phyloP scores from a whole-genome alignment of 2,329 filamentous ascomycete species.

The Cordyceps farinosa region DNA sequence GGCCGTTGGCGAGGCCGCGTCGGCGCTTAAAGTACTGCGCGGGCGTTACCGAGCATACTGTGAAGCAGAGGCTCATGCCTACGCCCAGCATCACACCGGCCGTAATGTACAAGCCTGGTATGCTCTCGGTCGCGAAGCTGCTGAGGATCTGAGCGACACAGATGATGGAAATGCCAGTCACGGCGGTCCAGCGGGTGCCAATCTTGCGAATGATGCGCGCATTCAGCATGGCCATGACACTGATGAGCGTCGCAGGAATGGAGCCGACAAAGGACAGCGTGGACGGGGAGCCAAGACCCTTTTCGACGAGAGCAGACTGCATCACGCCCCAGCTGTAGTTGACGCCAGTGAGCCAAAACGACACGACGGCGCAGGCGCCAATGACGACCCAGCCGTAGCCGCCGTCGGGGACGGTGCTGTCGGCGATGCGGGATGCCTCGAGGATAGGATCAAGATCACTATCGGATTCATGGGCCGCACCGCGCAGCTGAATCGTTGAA shows the following conservation, averaged over 20 bases:
- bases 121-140: slow-evolving; percentile 13
- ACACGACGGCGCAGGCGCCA: slow-evolving; percentile 14
- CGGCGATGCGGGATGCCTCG: slow-evolving; percentile 12
- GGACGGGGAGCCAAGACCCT: slow-evolving; percentile 5
- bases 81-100: slow-evolving; percentile 18
- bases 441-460: slow-evolving; percentile 8
- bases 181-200: slow-evolving; percentile 10
- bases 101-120: slow-evolving; percentile 16
- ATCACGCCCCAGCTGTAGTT: slow-evolving; percentile 19
- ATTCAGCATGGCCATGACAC: slow-evolving; percentile 14
- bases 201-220: slow-evolving; percentile 5
- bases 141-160: slow-evolving; percentile 5
- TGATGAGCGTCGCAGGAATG: slow-evolving; percentile 13
- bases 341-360: slow-evolving; percentile 17
- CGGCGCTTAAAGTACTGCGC: slow-evolving; percentile 19
- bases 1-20: slow-evolving; percentile 20
- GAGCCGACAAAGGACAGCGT: slow-evolving; percentile 18
- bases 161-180: slow-evolving; percentile 7
- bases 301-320: slow-evolving; percentile 12
- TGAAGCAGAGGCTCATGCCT: slow-evolving; percentile 19
- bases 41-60: slow-evolving; percentile 18
- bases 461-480: background rate
- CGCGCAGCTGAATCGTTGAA: slow-evolving; percentile 9
- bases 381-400: slow-evolving; percentile 19
- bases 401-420: slow-evolving; percentile 17